Base-by-base conservation (phyloP, 148 eudicot genomes). In the Fallopia convolvulus region DNA sequence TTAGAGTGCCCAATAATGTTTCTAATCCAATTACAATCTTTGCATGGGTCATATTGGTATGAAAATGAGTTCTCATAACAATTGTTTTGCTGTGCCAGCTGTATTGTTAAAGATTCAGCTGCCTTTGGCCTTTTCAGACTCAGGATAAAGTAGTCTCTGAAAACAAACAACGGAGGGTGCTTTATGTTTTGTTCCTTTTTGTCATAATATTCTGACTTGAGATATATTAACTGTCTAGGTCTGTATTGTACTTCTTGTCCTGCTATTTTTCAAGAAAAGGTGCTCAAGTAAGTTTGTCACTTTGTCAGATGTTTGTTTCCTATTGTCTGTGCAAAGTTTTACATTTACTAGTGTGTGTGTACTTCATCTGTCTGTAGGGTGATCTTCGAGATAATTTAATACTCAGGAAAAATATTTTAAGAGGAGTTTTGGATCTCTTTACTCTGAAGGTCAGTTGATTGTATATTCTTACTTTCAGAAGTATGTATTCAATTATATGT, bases 241-340 rank as follows among this genome's bases (percentile, higher is more conserved):
- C 97, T 72, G 83, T 86, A 78, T 81, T 91, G 81, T 87, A 87
- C 87, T 95, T 95, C 83, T 80, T 89, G 72, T 88, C 91, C n/a
- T 86, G 92, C 80, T 95, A 92, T 82, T 95, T 95, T 79, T 92
- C 99, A 84, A 89, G 91, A 80, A 88, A 89, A 84, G 94, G 89
- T 49, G 87, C 89, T 56, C 97, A 92, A 76, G 99, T 90, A 84
- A 84, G 93, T 80, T 74, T 52, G 49, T 72, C 40, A 52, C 72
- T 75, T 77, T 21, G 12, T 20, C 36, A 55, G 21, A n/a, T 11
- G 7, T 46, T 4, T 56, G 9, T 36, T 56, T 60, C 14, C 46
- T 12, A 5, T 68, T 36, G 72, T 68, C 20, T 36, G 7, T 68
- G 72, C 46, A 68, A 68, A 17, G 20, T 68, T 68, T 18, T 65